phyloP scores from a whole-genome alignment of 1,284 basidiomycete genomes.

The Peniophora sp. region DNA sequence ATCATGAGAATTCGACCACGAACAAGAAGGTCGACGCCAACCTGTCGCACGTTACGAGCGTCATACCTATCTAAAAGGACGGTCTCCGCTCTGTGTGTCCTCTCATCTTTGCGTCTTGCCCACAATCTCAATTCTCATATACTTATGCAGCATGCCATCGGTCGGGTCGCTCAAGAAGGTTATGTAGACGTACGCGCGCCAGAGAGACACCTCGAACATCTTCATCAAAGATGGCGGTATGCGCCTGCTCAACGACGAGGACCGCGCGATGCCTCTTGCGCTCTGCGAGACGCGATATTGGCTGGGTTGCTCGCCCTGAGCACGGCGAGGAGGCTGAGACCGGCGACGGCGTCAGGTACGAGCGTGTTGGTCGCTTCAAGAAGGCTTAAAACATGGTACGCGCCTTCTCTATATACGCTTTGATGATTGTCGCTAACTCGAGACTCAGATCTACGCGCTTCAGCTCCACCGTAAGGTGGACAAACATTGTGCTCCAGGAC shows the following conservation, averaged over 20 bases:
- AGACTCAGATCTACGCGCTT: slow-evolving; percentile 58
- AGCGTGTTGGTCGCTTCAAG: slow-evolving; percentile 85
- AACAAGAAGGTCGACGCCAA: slow-evolving; percentile 34
- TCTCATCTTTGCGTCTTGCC: background rate
- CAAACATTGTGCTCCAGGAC: slow-evolving; percentile 40
- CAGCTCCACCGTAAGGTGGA: slow-evolving; percentile 68
- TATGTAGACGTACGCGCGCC: slow-evolving; percentile 37
- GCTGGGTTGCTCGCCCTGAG: slow-evolving; percentile 75
- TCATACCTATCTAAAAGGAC: slow-evolving; percentile 53
- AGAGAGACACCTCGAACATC: slow-evolving; percentile 47
- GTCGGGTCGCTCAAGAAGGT: slow-evolving; percentile 40
- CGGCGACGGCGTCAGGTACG: slow-evolving; percentile 40
- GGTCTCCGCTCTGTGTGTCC: slow-evolving; percentile 24
- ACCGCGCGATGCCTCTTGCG: slow-evolving; percentile 56
- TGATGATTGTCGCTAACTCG: too few species aligned
- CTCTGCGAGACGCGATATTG: slow-evolving; percentile 76
- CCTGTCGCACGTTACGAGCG: slow-evolving; percentile 46
- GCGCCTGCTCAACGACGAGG: slow-evolving; percentile 45
- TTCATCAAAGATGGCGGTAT: slow-evolving; percentile 47
- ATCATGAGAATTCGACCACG: slow-evolving; percentile 34
- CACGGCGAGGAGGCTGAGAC: slow-evolving; percentile 44
- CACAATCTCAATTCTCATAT: background rate
- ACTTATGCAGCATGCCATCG: slow-evolving; percentile 25
- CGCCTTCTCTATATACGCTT: too few species aligned
- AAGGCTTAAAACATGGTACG: slow-evolving; percentile 75